Evolutionary conservation across 208 protist species (phyloP).

Genomic region (Vickermania spadyakhi): DNA sequence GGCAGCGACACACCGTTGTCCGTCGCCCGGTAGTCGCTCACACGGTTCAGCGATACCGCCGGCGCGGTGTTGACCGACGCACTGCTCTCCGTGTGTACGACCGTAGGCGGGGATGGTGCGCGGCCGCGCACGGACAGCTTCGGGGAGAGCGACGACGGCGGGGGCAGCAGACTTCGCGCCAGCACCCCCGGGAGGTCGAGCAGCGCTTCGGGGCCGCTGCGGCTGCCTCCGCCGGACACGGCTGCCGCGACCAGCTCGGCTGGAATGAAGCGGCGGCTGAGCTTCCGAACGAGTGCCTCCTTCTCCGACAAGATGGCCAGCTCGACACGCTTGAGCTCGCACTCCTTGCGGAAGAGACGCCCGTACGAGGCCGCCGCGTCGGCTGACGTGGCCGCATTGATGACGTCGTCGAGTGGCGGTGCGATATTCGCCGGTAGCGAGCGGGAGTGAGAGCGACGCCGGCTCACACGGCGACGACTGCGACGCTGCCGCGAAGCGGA

Average conservation of each 20-base stretch:
- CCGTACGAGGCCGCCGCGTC: slow-evolving; percentile 34
- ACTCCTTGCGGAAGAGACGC: slow-evolving; percentile 40
- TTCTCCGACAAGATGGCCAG: slow-evolving; percentile 42
- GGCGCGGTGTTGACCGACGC: too few relatives aligned
- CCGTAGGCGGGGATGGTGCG: too few relatives aligned
- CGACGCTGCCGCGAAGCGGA: not conserved
- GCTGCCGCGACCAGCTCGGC: not conserved
- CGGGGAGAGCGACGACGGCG: not conserved
- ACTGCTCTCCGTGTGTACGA: too few relatives aligned
- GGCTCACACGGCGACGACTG: not conserved
- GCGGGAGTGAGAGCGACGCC: not conserved
- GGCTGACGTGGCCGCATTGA: slow-evolving; percentile 13
- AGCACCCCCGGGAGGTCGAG: not conserved
- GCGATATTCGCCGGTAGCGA: too few relatives aligned
- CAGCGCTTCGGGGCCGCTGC: not conserved
- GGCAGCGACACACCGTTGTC: not conserved
- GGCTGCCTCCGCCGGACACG: not conserved
- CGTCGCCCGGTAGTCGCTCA: not conserved
- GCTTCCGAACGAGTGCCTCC: slow-evolving; percentile 20
- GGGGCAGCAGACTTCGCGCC: not conserved
- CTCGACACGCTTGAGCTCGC: slow-evolving; percentile 33
- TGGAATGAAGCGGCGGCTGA: not conserved
- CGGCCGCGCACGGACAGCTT: too few relatives aligned
- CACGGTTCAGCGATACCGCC: not conserved
- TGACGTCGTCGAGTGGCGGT: too few relatives aligned